phyloP scores from a whole-genome alignment of 805 yeast species.

The Schwanniomyces sp. region DNA sequence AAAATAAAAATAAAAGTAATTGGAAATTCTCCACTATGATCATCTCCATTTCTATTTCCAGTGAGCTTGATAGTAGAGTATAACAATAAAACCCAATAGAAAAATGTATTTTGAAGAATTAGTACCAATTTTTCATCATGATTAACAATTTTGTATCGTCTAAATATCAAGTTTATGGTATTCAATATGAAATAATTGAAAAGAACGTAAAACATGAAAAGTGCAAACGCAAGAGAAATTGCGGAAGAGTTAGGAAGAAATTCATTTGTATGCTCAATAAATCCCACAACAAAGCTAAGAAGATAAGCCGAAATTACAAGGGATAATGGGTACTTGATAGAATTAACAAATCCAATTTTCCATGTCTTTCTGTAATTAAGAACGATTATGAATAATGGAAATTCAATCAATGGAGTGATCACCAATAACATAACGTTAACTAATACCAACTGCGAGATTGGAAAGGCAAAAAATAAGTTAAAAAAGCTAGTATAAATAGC shows the following conservation, averaged over 20 bases:
- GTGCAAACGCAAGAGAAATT: constrained; percentile 32
- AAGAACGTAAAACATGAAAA: constrained; percentile 51
- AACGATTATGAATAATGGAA: constrained; percentile 48
- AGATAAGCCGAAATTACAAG: constrained; percentile 42
- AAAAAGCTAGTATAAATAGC: constrained; percentile 69
- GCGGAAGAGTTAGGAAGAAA: constrained; percentile 41
- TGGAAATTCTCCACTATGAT: constrained; percentile 55
- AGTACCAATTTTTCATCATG: constrained; percentile 46
- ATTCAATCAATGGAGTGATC: constrained; percentile 52
- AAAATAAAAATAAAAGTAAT: constrained; percentile 47
- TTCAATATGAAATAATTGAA: constrained; percentile 59
- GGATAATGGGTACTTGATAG: constrained; percentile 62
- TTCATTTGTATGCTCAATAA: constrained; percentile 21
- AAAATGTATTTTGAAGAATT: constrained; percentile 49
- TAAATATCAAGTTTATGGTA: constrained; percentile 33
- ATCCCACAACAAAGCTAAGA: constrained; percentile 20
- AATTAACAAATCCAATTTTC: constrained; percentile 41
- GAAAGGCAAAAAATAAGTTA: constrained; percentile 57
- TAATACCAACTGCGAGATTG: constrained; percentile 50
- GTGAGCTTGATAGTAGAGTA: constrained; percentile 46
- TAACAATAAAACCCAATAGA: constrained; percentile 58
- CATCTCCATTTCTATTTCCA: constrained; percentile 39
- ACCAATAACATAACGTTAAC: constrained; percentile 54
- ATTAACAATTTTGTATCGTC: constrained; percentile 29
- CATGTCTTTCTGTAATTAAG: constrained; percentile 48